Evolutionary conservation across 2,329 filamentous ascomycete genomes (phyloP), one percentile per base, ranked within the genome.

Genomic region (Uncinocarpus reesii): DNA sequence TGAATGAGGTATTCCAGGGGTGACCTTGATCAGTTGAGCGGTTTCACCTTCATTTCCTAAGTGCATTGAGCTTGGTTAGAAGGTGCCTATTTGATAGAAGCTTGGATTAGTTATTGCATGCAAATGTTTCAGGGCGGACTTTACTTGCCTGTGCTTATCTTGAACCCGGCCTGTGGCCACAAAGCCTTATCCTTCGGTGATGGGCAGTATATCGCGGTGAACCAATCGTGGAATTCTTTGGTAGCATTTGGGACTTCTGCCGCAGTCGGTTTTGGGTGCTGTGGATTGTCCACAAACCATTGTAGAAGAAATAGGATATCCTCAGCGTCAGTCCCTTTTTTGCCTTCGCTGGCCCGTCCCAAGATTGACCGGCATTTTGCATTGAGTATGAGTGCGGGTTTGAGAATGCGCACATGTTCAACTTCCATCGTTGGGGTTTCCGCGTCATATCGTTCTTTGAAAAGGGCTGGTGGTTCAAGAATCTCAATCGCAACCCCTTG

Each of bases 341-440:
- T 45, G 42, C 15, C 42, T 23, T 45, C 42, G 15, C 21, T 36
- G 31, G 42, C 42, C 18, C 42, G 42, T 34, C 31, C 42, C 28
- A 45, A 36, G 28, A 45, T 45, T 23, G 42, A 45, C 26, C 28
- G 42, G 42, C 42, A 45, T 36, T 45, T 45, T 16, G 42, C 42
- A 36, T 45, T 45, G 42, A 45, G 42, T 34, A 45, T 45, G 28
- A 45, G 42, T 26, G 42, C 42, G 18, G 42, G 42, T 45, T 45
- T 36, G 28, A 45, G 42, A 21, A 45, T n/a, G 31, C 31, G 42
- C 28, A 45, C 42, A 18, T 45, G 28, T 45, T 45, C 3, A 35
- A 45, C 42, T 45, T 21, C 42, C 15, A 34, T 36, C 13, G 31
- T 34, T 36, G 42, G 42, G 11, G 42, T 45, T 16, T 36, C 31